Percentiles rank a stretch among this genome's conserved stretches.
phyloP scores from a whole-genome alignment of 257 asterid species.

The Scutellaria baicalensis region DNA sequence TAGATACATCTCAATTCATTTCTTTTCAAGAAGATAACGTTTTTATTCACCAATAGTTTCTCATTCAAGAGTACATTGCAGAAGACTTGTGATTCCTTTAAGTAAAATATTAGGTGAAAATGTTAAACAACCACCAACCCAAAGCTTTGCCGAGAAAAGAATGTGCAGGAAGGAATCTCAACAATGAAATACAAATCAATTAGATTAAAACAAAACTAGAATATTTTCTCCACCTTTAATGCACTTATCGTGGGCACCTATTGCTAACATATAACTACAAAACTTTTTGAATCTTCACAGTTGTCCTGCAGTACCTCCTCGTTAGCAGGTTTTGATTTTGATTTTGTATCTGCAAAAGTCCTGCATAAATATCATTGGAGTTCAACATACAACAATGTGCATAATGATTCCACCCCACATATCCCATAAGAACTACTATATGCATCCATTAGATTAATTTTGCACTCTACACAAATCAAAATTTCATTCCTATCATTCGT shows the following conservation, averaged over 20 bases:
- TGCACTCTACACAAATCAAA: too few relatives aligned
- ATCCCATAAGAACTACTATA: background rate
- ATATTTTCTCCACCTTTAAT: constrained; percentile 36
- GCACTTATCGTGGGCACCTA: constrained; percentile 6
- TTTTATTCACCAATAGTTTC: background rate
- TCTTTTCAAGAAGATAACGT: background rate
- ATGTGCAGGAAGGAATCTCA: background rate
- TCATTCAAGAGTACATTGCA: background rate
- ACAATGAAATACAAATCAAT: background rate
- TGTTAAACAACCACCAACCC: background rate
- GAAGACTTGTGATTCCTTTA: background rate
- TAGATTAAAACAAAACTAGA: background rate
- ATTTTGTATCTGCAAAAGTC: constrained; percentile 22
- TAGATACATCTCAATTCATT: background rate
- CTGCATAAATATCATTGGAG: constrained; percentile 17
- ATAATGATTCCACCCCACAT: background rate
- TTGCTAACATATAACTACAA: constrained; percentile 18
- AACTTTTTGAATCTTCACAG: constrained; percentile 15
- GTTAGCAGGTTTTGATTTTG: constrained; percentile 9
- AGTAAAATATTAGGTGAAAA: background rate
- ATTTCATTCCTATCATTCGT: background rate
- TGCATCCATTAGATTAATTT: background rate
- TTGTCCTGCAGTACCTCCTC: constrained; percentile 24
- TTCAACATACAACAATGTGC: background rate
- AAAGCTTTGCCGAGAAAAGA: background rate